Evolutionary conservation across 2,329 filamentous ascomycete genomes (phyloP).

Genomic region (Blastomyces percursus): DNA sequence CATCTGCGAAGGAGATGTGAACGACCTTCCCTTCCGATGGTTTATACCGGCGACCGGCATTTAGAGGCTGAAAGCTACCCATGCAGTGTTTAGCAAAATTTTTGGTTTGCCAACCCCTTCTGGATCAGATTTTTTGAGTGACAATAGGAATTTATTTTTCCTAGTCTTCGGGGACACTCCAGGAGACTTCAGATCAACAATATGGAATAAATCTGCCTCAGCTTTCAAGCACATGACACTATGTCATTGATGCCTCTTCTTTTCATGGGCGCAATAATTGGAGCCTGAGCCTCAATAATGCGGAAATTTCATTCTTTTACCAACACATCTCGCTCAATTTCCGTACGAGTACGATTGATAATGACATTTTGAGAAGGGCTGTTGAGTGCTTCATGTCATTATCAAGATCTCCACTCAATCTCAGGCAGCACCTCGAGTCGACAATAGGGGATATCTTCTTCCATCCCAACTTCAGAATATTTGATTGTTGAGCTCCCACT

Average conservation of each 20-base stretch:
- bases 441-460: background rate
- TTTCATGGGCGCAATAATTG: background rate
- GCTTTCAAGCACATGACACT: background rate
- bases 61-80: background rate
- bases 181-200: background rate
- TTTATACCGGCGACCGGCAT: background rate
- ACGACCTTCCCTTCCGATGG: too few relatives aligned
- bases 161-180: background rate
- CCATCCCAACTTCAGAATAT: background rate
- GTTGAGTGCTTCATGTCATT: background rate
- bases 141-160: too few relatives aligned
- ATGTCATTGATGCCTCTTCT: too few relatives aligned
- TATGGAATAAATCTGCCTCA: background rate
- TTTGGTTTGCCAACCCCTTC: background rate
- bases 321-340: background rate
- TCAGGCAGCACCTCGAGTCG: background rate
- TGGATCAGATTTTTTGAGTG: background rate
- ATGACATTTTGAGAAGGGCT: background rate
- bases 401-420: background rate
- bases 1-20: background rate
- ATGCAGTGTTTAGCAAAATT: background rate
- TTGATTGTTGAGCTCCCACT: background rate
- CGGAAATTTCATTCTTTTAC: background rate
- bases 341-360: background rate
- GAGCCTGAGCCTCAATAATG: background rate